These are phyloP conservation scores for Trametes cubensis DNA, from an alignment of 768 basidiomycete genomes.

Conservation along the genomic window DNA sequence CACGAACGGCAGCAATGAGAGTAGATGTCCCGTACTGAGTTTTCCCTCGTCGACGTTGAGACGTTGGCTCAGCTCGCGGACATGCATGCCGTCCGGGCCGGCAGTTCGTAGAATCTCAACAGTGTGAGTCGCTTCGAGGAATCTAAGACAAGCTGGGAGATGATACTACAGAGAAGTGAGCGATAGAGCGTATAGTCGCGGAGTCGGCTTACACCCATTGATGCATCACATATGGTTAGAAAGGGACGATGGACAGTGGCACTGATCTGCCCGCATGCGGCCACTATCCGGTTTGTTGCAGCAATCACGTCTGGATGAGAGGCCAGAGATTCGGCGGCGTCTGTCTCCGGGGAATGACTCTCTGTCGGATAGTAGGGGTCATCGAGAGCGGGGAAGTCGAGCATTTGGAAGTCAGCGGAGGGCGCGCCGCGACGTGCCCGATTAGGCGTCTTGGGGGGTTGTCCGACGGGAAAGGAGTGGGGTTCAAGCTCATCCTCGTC, in stretches of 20 bases:
- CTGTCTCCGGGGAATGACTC: conserved; percentile 5
- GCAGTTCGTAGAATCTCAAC: conserved; percentile 71
- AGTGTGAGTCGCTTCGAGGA: conserved; percentile 71
- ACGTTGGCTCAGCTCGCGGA: conserved; percentile 40
- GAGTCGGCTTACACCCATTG: conserved; percentile 58
- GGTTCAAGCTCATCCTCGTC: conserved; percentile 1
- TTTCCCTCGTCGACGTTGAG: conserved; percentile 48
- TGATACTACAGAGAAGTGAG: conserved; percentile 53
- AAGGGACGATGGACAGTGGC: conserved; percentile 70
- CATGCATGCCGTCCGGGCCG: conserved; percentile 55
- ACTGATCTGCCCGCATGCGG: conserved; percentile 69
- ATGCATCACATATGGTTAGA: conserved; percentile 70
- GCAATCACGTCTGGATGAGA: conserved; percentile 60
- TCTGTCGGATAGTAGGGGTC: conserved; percentile 29
- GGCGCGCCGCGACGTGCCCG: background rate
- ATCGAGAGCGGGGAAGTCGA: conserved; percentile 35
- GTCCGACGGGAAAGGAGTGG: background rate
- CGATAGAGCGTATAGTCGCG: background rate
- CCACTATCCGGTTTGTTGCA: conserved; percentile 66
- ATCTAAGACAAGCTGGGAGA: conserved; percentile 71
- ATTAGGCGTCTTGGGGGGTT: conserved; percentile 14
- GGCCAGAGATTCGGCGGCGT: conserved; percentile 52
- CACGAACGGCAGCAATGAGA: background rate
- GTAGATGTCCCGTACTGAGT: conserved; percentile 50
- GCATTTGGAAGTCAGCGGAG: conserved; percentile 16